These are phyloP conservation scores for Tetracentron sinense DNA, from an alignment of 164 flowering plant genomes.

Conservation along the genomic window DNA sequence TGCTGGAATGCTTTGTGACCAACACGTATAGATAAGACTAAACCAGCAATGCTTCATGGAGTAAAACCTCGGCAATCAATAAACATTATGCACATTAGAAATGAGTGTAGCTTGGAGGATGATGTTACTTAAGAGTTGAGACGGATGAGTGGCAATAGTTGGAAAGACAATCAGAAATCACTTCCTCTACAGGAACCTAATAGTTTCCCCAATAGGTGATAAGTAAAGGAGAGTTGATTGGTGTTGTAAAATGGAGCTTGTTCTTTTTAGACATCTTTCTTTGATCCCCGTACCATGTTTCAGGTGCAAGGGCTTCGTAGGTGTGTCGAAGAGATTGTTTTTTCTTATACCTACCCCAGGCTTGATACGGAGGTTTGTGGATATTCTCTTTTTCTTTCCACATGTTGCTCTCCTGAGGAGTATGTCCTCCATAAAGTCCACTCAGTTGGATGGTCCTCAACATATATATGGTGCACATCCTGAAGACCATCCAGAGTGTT, in stretches of 20 bases:
- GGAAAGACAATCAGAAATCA: too few relatives aligned
- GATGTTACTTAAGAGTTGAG: too few relatives aligned
- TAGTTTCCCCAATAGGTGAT: too few relatives aligned
- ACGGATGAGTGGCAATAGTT: too few relatives aligned
- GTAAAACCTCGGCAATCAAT: too few relatives aligned
- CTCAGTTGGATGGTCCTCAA: background rate
- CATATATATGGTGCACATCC: background rate
- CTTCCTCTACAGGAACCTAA: too few relatives aligned
- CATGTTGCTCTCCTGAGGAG: background rate
- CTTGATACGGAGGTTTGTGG: constrained; percentile 85
- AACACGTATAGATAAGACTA: too few relatives aligned
- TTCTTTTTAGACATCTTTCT: background rate
- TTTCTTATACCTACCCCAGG: constrained; percentile 83
- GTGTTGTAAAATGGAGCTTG: background rate
- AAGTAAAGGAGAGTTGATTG: too few relatives aligned
- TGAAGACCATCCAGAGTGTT: background rate
- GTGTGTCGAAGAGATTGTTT: constrained; percentile 88
- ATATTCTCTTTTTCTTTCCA: constrained; percentile 1
- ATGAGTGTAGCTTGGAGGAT: too few relatives aligned
- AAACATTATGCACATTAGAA: too few relatives aligned
- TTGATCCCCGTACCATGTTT: constrained; percentile 10
- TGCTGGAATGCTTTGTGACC: too few relatives aligned
- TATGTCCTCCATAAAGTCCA: background rate
- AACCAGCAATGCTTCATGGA: too few relatives aligned
- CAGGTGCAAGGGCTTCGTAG: constrained; percentile 64